These are phyloP conservation scores for Eleusine coracana DNA, from an alignment of 176 grass and related monocot species.

Conservation along the genomic window DNA sequence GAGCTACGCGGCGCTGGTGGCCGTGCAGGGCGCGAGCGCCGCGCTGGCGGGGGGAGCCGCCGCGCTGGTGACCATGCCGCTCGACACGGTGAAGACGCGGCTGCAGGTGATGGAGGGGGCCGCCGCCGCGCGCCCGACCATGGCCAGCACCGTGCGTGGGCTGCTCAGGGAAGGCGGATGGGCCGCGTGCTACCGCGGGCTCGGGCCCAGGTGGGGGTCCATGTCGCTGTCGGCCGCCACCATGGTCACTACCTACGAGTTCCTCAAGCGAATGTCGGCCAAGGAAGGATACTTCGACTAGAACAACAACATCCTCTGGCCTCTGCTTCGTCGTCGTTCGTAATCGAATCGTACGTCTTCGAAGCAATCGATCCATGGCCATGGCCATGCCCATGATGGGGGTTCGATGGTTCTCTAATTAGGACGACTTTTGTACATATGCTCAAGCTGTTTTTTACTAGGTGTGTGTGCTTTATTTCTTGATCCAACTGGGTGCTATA, in stretches of 20 bases:
- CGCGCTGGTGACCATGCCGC: conserved; percentile 88
- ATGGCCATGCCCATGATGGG: background rate
- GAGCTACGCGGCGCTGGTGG: conserved; percentile 57
- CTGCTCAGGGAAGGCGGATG: conserved; percentile 84
- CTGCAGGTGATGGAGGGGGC: conserved; percentile 83
- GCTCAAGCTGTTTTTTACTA: background rate
- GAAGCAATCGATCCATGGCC: conserved; percentile 11
- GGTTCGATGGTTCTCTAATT: conserved; percentile 23
- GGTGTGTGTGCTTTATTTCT: conserved; percentile 20
- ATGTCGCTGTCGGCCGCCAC: conserved; percentile 83
- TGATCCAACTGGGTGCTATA: conserved; percentile 35
- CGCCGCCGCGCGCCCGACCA: conserved; percentile 36
- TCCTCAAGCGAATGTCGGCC: conserved; percentile 75
- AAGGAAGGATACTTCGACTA: conserved; percentile 59
- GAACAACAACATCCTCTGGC: background rate
- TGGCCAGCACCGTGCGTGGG: conserved; percentile 62
- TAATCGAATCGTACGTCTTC: background rate
- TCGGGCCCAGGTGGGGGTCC: conserved; percentile 79
- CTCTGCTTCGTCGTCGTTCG: background rate
- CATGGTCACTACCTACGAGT: conserved; percentile 89
- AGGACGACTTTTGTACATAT: conserved; percentile 40
- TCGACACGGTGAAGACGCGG: conserved; percentile 96
- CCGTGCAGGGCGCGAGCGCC: conserved; percentile 86
- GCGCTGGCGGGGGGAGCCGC: conserved; percentile 69
- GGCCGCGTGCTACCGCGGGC: conserved; percentile 77